Conservation (phyloP, 2,329 filamentous ascomycete genomes). For the Lachnellula arida region DNA sequence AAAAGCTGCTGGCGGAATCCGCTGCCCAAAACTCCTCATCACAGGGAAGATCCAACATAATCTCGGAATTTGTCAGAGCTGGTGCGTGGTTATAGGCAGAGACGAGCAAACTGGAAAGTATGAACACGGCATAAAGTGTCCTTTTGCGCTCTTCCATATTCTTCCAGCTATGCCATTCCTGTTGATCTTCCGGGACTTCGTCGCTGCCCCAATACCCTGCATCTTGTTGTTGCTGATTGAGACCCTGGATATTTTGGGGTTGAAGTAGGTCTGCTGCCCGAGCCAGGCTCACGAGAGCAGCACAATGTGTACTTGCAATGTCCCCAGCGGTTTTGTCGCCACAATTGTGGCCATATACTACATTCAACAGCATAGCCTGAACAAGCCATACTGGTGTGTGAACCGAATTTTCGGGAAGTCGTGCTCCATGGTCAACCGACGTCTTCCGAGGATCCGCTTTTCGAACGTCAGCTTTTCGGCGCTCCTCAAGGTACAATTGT, state of each 20-base stretch:
- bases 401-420: constrained; percentile 53
- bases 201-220: constrained; percentile 5
- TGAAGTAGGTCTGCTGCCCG: constrained; percentile 76
- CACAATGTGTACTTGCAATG: constrained; percentile 88
- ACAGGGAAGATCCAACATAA: constrained; percentile 81
- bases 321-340: constrained; percentile 87
- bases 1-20: constrained; percentile 77
- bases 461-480: constrained; percentile 76
- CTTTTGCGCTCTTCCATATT: constrained; percentile 84
- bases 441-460: constrained; percentile 54
- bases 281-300: constrained; percentile 83
- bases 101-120: constrained; percentile 84
- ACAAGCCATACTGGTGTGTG: constrained; percentile 91
- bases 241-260: constrained; percentile 31
- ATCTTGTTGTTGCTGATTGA: constrained; percentile 36
- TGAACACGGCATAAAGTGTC: constrained; percentile 86
- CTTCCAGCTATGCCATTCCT: constrained; percentile 90
- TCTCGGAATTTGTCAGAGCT: constrained; percentile 89
- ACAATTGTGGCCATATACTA: constrained; percentile 93
- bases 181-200: constrained; percentile 51
- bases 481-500: constrained; percentile 84
- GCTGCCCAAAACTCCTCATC: constrained; percentile 89
- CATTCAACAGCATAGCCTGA: constrained; percentile 93
- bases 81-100: constrained; percentile 92
- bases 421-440: constrained; percentile 43